A percentile compares a stretch with the other conserved stretches of the same genome.
phyloP scores from a whole-genome alignment of 1,139 yeast species.

The Debaryomyces singareniensis region DNA sequence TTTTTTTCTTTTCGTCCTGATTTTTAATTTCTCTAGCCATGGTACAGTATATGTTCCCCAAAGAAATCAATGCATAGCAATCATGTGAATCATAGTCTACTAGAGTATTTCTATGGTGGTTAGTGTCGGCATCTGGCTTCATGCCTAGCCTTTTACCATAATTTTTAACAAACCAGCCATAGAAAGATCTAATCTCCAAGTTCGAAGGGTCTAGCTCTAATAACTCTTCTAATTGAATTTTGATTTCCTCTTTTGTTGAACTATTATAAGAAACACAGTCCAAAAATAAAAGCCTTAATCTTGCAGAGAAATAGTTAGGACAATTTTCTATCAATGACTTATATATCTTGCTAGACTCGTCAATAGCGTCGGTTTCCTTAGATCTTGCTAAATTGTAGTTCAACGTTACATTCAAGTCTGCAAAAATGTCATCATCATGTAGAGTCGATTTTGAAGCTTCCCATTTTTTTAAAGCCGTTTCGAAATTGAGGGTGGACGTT shows the following conservation, averaged over 20 bases:
- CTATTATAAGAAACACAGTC: constrained; percentile 26
- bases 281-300: constrained; percentile 61
- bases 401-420: constrained; percentile 41
- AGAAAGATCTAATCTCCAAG: constrained; percentile 81
- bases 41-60: constrained; percentile 80
- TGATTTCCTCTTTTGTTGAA: constrained; percentile 38
- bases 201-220: constrained; percentile 52
- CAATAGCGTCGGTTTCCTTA: constrained; percentile 41
- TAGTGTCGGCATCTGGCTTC: constrained; percentile 60
- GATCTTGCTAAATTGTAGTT: constrained; percentile 61
- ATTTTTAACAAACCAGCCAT: constrained; percentile 79
- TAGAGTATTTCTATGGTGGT: constrained; percentile 79
- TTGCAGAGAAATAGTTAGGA: constrained; percentile 75
- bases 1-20: constrained; percentile 58
- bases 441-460: constrained; percentile 12
- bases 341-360: constrained; percentile 49
- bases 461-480: constrained; percentile 36
- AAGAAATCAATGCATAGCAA: constrained; percentile 78
- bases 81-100: constrained; percentile 83
- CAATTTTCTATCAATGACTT: constrained; percentile 46
- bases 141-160: constrained; percentile 52
- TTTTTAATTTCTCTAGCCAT: constrained; percentile 74
- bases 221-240: constrained; percentile 47
- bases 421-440: constrained; percentile 20
- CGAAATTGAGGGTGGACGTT: constrained; percentile 34